These are phyloP conservation scores for Moricandia arvensis DNA, from an alignment of 345 rosid genomes.

Conservation along the genomic window DNA sequence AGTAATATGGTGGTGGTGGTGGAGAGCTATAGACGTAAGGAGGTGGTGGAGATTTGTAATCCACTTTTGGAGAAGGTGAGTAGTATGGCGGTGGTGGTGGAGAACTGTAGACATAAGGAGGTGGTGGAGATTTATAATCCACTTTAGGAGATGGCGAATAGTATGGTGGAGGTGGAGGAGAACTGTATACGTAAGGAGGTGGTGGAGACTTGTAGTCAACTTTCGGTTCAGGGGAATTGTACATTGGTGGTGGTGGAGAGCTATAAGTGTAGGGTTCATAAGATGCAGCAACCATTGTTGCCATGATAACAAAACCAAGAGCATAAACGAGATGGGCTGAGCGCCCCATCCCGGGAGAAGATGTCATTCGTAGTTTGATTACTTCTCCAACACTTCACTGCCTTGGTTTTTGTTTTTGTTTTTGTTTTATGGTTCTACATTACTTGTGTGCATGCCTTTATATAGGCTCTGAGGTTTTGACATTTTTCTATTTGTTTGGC, in stretches of 20 bases:
- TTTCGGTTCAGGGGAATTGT: too few species aligned
- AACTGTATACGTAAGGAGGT: too few species aligned
- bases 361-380: slow-evolving; percentile 21
- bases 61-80: too few species aligned
- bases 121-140: too few species aligned
- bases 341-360: slow-evolving; percentile 34
- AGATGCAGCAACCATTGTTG: slow-evolving; percentile 32
- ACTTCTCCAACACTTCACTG: not conserved
- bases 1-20: not conserved
- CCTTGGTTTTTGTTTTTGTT: not conserved
- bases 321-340: slow-evolving; percentile 31
- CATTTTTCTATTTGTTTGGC: not conserved
- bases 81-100: too few species aligned
- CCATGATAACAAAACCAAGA: slow-evolving; percentile 28
- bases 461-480: slow-evolving; percentile 18
- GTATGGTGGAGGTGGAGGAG: too few species aligned
- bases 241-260: too few species aligned
- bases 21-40: too few species aligned
- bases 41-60: too few species aligned
- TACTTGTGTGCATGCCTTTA: slow-evolving; percentile 4
- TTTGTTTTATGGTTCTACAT: slow-evolving; percentile 7
- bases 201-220: too few species aligned
- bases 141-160: too few species aligned
- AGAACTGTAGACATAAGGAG: too few species aligned
- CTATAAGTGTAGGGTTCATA: slow-evolving; percentile 28